Percentiles rank a stretch among this genome's conserved stretches.
Conservation (phyloP, 805 yeast genomes). For the Kodamaea fukazawae region DNA sequence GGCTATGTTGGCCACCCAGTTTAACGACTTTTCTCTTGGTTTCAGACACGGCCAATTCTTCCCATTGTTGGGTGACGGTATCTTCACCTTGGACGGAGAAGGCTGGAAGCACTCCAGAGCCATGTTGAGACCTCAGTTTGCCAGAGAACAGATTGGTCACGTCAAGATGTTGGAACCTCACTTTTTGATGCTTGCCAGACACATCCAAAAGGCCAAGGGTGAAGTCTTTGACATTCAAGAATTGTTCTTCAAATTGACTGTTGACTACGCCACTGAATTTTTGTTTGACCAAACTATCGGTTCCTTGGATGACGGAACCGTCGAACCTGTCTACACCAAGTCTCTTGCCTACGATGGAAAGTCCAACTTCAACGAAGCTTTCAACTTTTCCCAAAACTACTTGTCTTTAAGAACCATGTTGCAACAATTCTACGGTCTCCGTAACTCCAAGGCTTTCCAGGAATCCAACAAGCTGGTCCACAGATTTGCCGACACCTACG, state of each 20-base stretch:
- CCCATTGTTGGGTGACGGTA: slow-evolving; percentile 43
- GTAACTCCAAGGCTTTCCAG: slow-evolving; percentile 18
- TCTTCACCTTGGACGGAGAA: slow-evolving; percentile 40
- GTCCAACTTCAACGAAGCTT: slow-evolving; percentile 32
- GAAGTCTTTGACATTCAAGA: slow-evolving; percentile 35
- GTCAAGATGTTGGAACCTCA: slow-evolving; percentile 41
- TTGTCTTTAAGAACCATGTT: slow-evolving; percentile 25
- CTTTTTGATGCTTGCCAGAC: slow-evolving; percentile 32
- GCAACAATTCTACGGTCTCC: slow-evolving; percentile 16
- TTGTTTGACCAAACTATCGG: slow-evolving; percentile 40
- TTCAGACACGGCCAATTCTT: slow-evolving; percentile 34
- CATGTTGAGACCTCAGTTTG: slow-evolving; percentile 45
- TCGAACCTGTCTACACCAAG: slow-evolving; percentile 6
- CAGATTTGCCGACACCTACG: slow-evolving; percentile 38
- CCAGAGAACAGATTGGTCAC: slow-evolving; percentile 43
- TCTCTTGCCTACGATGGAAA: slow-evolving; percentile 28
- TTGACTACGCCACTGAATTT: slow-evolving; percentile 42
- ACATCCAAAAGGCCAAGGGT: slow-evolving; percentile 27
- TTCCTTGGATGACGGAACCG: slow-evolving; percentile 25
- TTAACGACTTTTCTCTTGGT: slow-evolving; percentile 40
- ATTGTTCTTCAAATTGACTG: slow-evolving; percentile 37
- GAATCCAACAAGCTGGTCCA: slow-evolving; percentile 23
- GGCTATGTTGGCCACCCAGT: slow-evolving; percentile 43
- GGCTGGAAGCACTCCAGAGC: slow-evolving; percentile 45
- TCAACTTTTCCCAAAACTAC: slow-evolving; percentile 30